These are phyloP conservation scores for Thelonectria discophora DNA, from an alignment of 2,329 filamentous ascomycete species.

Conservation along the genomic window DNA sequence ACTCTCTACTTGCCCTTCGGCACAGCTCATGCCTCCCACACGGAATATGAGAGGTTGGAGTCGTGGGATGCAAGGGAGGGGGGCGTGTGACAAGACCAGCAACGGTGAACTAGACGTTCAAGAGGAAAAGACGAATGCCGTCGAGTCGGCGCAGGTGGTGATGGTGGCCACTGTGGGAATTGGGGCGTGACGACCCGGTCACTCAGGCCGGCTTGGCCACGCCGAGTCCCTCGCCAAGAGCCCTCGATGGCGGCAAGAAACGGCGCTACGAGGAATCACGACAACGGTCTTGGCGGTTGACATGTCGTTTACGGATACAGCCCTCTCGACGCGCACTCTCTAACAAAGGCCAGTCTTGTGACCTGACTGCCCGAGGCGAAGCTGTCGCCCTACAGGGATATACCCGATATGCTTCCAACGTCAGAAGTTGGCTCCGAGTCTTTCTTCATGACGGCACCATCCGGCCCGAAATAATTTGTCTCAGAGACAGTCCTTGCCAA, in stretches of 20 bases:
- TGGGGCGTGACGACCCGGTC: slow-evolving; percentile 7
- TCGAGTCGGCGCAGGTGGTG: neutral
- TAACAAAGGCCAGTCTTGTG: no score
- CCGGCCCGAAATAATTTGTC: no score
- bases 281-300: slow-evolving; percentile 1
- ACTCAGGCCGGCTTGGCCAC: slow-evolving; percentile 5
- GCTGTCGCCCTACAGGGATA: neutral
- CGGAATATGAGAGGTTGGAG: no score
- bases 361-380: neutral
- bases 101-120: no score
- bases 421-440: neutral
- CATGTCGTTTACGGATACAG: neutral
- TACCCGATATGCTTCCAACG: neutral
- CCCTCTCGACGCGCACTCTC: slow-evolving; percentile 2
- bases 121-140: no score
- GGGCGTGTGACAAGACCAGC: no score
- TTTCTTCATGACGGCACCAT: no score
- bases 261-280: neutral
- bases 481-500: no score
- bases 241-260: no score
- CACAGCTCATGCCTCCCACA: no score
- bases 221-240: neutral
- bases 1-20: no score
- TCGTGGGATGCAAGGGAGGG: no score
- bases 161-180: slow-evolving; percentile 2